Conservation (phyloP, 176 grass and related monocot genomes). For the Thinopyrum elongatum region DNA sequence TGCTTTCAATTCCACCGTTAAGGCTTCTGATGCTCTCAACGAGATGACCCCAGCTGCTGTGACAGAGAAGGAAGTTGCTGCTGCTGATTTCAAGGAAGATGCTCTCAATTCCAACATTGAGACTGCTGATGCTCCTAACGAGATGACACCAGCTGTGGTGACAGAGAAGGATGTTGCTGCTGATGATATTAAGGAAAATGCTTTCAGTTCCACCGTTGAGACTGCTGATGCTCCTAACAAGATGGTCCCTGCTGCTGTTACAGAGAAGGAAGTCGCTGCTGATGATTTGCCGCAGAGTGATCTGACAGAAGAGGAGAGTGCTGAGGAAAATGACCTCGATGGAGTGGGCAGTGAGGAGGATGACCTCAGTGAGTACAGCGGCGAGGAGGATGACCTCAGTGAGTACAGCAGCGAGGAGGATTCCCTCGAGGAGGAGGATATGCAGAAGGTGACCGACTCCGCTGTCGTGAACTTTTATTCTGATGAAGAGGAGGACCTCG, state of each 20-base stretch:
- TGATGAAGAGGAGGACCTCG: neutral
- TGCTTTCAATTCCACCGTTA: neutral
- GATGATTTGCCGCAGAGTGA: neutral
- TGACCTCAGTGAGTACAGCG: neutral
- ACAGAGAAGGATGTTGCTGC: neutral
- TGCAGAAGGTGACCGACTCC: neutral
- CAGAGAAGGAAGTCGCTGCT: neutral
- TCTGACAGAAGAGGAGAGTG: neutral
- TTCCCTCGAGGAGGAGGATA: constrained; percentile 15
- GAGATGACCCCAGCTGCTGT: neutral
- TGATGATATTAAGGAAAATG: neutral
- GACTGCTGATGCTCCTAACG: neutral
- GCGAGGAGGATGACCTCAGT: neutral
- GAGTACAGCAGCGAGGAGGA: neutral
- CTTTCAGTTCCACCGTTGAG: neutral
- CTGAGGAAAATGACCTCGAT: neutral
- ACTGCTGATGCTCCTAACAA: neutral
- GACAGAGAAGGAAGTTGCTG: neutral
- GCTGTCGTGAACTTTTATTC: constrained; percentile 2
- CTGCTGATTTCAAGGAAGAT: neutral
- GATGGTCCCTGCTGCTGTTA: neutral
- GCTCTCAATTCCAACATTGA: neutral
- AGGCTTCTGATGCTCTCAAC: neutral
- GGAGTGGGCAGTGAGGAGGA: neutral
- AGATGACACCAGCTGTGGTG: neutral